These are phyloP conservation scores for Geranium brycei DNA, from an alignment of 345 rosid genomes.

Conservation along the genomic window DNA sequence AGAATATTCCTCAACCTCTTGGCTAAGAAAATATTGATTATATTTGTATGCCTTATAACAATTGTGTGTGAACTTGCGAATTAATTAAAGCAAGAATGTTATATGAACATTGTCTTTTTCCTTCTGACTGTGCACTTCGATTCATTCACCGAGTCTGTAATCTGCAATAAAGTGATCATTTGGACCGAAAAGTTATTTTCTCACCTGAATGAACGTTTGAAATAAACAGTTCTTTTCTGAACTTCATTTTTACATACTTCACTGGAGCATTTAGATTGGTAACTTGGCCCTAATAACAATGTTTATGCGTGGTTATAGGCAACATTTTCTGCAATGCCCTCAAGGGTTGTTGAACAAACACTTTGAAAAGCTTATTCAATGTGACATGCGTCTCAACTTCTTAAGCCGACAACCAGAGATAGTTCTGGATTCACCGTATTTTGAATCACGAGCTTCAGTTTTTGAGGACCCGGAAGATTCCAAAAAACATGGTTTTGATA, in stretches of 20 bases:
- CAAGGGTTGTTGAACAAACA: conserved; percentile 42
- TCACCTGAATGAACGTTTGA: neutral
- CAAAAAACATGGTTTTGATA: conserved; percentile 3
- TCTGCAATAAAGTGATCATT: neutral
- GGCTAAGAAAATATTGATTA: neutral
- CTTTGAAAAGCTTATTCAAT: conserved; percentile 62
- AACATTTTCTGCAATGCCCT: conserved; percentile 47
- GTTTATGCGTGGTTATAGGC: conserved; percentile 20
- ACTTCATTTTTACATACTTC: too few species aligned
- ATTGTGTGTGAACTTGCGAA: too few species aligned
- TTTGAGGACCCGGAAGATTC: conserved; percentile 29
- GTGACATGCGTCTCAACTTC: conserved; percentile 52
- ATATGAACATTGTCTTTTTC: too few species aligned
- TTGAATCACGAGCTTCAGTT: conserved; percentile 27
- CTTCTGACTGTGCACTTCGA: neutral
- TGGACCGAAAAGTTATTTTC: neutral
- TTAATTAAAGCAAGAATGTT: too few species aligned
- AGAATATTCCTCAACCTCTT: neutral
- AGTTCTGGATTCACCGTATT: conserved; percentile 41
- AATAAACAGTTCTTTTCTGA: neutral
- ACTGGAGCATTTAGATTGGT: neutral
- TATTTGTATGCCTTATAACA: too few species aligned
- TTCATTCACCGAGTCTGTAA: neutral
- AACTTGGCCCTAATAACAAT: neutral
- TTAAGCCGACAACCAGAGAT: conserved; percentile 45